These are phyloP conservation scores for Vitellaria paradoxa DNA, from an alignment of 179 eudicot species.

Conservation along the genomic window DNA sequence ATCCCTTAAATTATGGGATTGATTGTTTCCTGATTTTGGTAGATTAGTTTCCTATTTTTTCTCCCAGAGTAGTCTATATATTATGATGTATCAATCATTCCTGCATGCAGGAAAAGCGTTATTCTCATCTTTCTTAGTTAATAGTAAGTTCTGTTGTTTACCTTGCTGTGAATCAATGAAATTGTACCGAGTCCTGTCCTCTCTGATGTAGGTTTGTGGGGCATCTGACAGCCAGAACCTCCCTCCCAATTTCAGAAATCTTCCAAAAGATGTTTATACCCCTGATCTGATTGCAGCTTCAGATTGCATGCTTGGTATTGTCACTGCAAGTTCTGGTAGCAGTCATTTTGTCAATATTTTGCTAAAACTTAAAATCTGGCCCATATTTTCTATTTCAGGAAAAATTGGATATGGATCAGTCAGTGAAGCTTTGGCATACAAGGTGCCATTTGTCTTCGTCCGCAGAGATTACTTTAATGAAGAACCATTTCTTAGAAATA, in stretches of 20 bases:
- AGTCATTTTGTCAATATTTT: background rate
- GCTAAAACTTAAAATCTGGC: background rate
- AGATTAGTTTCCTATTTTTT: background rate
- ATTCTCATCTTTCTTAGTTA: too few species aligned
- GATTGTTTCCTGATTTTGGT: background rate
- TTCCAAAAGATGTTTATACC: constrained; percentile 71
- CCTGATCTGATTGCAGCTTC: constrained; percentile 89
- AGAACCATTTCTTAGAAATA: constrained; percentile 83
- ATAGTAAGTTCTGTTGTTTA: too few species aligned
- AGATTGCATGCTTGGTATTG: constrained; percentile 87
- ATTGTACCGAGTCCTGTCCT: too few species aligned
- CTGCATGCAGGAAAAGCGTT: too few species aligned
- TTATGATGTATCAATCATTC: too few species aligned
- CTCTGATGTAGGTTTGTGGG: constrained; percentile 76
- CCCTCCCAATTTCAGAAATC: constrained; percentile 67
- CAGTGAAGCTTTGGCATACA: constrained; percentile 86
- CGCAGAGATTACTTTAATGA: constrained; percentile 89
- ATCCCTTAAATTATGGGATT: too few species aligned
- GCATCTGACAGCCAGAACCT: constrained; percentile 64
- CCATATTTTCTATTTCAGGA: constrained; percentile 42
- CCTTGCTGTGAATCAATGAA: background rate
- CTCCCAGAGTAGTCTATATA: too few species aligned
- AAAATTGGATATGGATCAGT: constrained; percentile 89
- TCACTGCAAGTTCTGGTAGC: constrained; percentile 10
- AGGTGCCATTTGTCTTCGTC: constrained; percentile 82